phyloP scores from a whole-genome alignment of 257 asterid species.

The Anisodus tanguticus region DNA sequence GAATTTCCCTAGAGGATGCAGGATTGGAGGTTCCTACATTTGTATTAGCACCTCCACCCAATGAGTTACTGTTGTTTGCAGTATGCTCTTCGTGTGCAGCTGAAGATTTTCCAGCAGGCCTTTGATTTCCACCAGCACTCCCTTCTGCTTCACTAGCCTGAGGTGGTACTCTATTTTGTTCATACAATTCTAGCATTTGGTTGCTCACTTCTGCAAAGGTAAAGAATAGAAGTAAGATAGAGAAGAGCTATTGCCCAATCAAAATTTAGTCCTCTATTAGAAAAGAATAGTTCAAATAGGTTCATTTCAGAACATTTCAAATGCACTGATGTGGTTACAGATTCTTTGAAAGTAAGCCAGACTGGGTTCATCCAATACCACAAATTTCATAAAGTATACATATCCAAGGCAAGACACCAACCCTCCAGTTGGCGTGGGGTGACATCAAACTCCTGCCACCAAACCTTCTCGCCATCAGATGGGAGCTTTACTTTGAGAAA shows the following conservation, averaged over 20 bases:
- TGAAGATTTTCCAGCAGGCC: slow-evolving; percentile 57
- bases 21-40: slow-evolving; percentile 55
- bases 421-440: slow-evolving; percentile 99
- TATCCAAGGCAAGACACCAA: slow-evolving; percentile 57
- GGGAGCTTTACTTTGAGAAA: slow-evolving; percentile 99
- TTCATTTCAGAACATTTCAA: slow-evolving; percentile 15
- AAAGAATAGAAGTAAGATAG: slow-evolving; percentile 23
- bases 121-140: slow-evolving; percentile 65
- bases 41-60: slow-evolving; percentile 51
- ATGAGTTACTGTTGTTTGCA: slow-evolving; percentile 43
- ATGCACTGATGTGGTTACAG: slow-evolving; percentile 19
- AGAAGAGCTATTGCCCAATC: neutral
- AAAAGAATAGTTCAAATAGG: neutral
- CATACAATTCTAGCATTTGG: slow-evolving; percentile 88
- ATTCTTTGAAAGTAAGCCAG: slow-evolving; percentile 6
- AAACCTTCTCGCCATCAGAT: slow-evolving; percentile 88
- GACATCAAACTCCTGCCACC: slow-evolving; percentile 99
- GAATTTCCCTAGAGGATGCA: slow-evolving; percentile 44
- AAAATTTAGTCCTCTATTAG: slow-evolving; percentile 1
- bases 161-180: slow-evolving; percentile 69
- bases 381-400: slow-evolving; percentile 32
- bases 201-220: slow-evolving; percentile 93
- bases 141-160: slow-evolving; percentile 85
- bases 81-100: slow-evolving; percentile 53
- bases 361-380: slow-evolving; percentile 34